Evolutionary conservation across 257 asterid genomes (phyloP).

Genomic region (Nicotiana tomentosiformis): DNA sequence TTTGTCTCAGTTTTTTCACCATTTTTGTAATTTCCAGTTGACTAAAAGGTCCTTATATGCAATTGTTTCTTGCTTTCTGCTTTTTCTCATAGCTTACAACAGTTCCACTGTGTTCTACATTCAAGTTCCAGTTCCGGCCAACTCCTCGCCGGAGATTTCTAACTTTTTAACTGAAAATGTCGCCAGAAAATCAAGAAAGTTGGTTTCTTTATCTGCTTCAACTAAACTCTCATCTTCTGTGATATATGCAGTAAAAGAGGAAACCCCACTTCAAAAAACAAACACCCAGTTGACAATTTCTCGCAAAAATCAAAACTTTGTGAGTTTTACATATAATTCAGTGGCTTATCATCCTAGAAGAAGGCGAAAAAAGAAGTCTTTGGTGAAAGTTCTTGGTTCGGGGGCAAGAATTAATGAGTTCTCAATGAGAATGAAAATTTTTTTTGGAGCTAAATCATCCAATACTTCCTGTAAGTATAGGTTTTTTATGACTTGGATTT

Average conservation of each 20-base stretch:
- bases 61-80: constrained; percentile 35
- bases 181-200: constrained; percentile 50
- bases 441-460: constrained; percentile 32
- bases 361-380: constrained; percentile 26
- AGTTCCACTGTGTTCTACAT: constrained; percentile 45
- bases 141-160: constrained; percentile 25
- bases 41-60: constrained; percentile 46
- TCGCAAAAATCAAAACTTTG: constrained; percentile 42
- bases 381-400: constrained; percentile 22
- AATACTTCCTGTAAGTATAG: constrained; percentile 43
- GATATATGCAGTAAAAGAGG: constrained; percentile 30
- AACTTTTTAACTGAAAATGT: constrained; percentile 37
- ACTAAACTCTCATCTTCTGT: constrained; percentile 20
- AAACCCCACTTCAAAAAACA: constrained; percentile 23
- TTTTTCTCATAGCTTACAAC: constrained; percentile 56
- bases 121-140: constrained; percentile 42
- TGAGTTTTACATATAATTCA: constrained; percentile 22
- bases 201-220: constrained; percentile 31
- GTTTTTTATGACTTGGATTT: constrained; percentile 90
- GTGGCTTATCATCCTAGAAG: constrained; percentile 18
- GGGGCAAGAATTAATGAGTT: constrained; percentile 28
- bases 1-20: constrained; percentile 25
- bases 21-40: constrained; percentile 16
- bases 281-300: constrained; percentile 38
- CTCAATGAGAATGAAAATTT: constrained; percentile 50